Percentiles rank a stretch among this genome's conserved stretches.
These are phyloP conservation scores for Lippia alba DNA, from an alignment of 305 asterid species.

Conservation along the genomic window DNA sequence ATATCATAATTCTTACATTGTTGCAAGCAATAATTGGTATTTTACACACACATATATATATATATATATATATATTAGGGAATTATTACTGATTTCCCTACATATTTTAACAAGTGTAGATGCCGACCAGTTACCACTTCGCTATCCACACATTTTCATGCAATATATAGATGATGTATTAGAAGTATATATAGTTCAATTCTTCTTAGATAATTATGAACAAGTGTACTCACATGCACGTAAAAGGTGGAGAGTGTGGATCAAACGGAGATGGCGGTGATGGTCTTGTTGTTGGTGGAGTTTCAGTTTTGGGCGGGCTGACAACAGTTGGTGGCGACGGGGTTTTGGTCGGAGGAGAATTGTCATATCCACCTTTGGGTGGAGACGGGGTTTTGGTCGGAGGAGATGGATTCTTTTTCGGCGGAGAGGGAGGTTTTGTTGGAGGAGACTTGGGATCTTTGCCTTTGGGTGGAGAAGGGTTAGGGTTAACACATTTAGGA, in stretches of 20 bases:
- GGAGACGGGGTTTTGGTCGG: constrained; percentile 47
- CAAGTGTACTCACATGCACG: constrained; percentile 70
- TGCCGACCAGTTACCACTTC: too few relatives aligned
- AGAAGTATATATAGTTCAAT: too few relatives aligned
- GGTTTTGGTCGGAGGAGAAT: constrained; percentile 10
- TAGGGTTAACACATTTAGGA: constrained; percentile 37
- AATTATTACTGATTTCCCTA: too few relatives aligned
- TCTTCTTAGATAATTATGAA: too few relatives aligned
- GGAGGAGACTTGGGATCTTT: constrained; percentile 41
- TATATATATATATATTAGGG: too few relatives aligned
- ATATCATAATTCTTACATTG: too few relatives aligned
- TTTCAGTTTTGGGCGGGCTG: not conserved
- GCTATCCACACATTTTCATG: too few relatives aligned
- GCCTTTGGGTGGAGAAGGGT: constrained; percentile 29
- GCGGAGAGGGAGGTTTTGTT: constrained; percentile 42
- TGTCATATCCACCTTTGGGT: too few relatives aligned
- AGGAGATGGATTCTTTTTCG: constrained; percentile 31
- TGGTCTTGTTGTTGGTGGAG: constrained; percentile 42
- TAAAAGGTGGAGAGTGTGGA: constrained; percentile 75
- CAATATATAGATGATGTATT: too few relatives aligned
- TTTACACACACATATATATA: too few relatives aligned
- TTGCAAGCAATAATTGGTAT: too few relatives aligned
- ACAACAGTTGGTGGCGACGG: constrained; percentile 28
- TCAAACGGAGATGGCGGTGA: constrained; percentile 62
- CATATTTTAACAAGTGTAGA: too few relatives aligned